phyloP scores from a whole-genome alignment of 495 filamentous ascomycete genomes.

The Daldinia bambusicola region DNA sequence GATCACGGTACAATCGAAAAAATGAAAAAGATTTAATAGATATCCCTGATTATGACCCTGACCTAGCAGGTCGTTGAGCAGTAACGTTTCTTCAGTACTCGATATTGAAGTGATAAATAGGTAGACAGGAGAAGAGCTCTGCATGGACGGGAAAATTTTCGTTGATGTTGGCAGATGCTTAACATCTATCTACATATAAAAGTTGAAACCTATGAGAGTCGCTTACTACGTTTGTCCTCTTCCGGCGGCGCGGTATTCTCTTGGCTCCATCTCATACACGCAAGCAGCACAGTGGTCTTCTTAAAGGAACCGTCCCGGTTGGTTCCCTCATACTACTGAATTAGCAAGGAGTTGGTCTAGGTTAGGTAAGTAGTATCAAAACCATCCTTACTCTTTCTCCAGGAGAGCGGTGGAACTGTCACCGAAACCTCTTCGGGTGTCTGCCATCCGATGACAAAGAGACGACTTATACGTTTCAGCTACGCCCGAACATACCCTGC shows the following conservation, averaged over 20 bases:
- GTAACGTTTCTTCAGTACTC: no score
- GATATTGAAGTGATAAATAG: neutral
- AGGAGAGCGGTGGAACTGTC: conserved; percentile 24
- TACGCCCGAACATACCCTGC: conserved; percentile 20
- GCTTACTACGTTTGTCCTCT: conserved; percentile 4
- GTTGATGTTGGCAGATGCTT: neutral
- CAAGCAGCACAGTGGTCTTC: neutral
- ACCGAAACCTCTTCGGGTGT: conserved; percentile 19
- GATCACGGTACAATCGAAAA: conserved; percentile 20
- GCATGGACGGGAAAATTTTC: neutral
- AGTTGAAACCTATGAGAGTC: neutral
- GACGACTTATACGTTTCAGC: conserved; percentile 36
- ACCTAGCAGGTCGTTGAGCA: neutral
- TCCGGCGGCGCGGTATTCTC: conserved; percentile 9
- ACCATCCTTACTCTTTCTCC: conserved; percentile 11
- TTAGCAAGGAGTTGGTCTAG: neutral
- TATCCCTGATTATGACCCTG: neutral
- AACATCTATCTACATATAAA: neutral
- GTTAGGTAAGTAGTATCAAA: neutral
- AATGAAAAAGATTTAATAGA: conserved; percentile 13
- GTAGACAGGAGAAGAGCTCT: neutral
- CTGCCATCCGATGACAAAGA: conserved; percentile 34
- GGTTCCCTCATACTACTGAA: conserved; percentile 8
- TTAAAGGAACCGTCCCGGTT: conserved; percentile 28
- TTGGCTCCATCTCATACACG: conserved; percentile 13